Conservation (phyloP, 208 protist genomes). For the Leishmania martiniquensis region DNA sequence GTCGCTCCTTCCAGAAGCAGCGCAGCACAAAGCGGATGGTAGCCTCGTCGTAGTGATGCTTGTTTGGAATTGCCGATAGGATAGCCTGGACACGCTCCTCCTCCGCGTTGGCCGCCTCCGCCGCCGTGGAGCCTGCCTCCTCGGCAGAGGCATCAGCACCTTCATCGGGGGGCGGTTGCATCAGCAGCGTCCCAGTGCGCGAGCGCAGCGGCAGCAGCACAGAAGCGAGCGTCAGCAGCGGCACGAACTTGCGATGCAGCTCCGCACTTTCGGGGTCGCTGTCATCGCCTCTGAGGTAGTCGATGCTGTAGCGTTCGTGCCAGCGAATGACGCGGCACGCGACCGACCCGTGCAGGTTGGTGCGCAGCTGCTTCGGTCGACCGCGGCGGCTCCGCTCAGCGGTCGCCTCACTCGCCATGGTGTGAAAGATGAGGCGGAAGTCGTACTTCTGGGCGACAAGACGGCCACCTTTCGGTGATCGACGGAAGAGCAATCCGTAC, state of each 20-base stretch:
- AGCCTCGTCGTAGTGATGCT: constrained; percentile 52
- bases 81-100: background rate
- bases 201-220: constrained; percentile 60
- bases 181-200: constrained; percentile 14
- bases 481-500: constrained; percentile 38
- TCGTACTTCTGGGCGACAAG: constrained; percentile 50
- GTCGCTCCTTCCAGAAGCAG: constrained; percentile 72
- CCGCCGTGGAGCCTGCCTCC: background rate
- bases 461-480: constrained; percentile 46
- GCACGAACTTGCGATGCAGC: constrained; percentile 47
- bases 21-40: constrained; percentile 77
- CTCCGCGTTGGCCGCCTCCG: constrained; percentile 2
- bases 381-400: constrained; percentile 22
- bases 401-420: constrained; percentile 41
- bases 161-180: background rate
- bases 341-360: constrained; percentile 59
- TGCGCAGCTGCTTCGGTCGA: constrained; percentile 36
- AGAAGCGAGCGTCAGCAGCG: constrained; percentile 76
- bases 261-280: constrained; percentile 37
- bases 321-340: constrained; percentile 61
- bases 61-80: constrained; percentile 40
- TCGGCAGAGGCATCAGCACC: background rate
- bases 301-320: constrained; percentile 51
- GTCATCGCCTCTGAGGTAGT: constrained; percentile 65
- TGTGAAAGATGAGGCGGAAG: constrained; percentile 34